Percentiles rank a stretch among this genome's conserved stretches.
These are phyloP conservation scores for Rhizopogon hawkerae DNA, from an alignment of 1,284 basidiomycete species.

Conservation along the genomic window DNA sequence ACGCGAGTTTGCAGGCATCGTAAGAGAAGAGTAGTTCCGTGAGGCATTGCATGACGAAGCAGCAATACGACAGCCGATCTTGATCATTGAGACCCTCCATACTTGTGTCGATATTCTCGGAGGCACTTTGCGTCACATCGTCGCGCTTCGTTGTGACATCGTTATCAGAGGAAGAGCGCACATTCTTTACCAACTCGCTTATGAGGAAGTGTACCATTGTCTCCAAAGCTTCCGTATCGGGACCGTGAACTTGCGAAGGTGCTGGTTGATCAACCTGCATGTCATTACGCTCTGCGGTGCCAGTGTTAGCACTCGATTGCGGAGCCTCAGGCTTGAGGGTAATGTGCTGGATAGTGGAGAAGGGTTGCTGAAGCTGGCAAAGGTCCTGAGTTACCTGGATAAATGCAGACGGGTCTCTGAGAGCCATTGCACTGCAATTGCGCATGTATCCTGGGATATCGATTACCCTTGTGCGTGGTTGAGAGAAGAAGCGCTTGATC, in stretches of 20 bases:
- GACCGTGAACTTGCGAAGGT: slow-evolving; percentile 19
- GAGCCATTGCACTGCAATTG: slow-evolving; percentile 70
- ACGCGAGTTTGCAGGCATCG: slow-evolving; percentile 81
- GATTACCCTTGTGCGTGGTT: slow-evolving; percentile 58
- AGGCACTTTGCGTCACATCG: slow-evolving; percentile 11
- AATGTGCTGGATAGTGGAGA: slow-evolving; percentile 54
- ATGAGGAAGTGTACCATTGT: slow-evolving; percentile 66
- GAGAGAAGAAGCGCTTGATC: slow-evolving; percentile 68
- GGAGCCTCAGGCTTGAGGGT: slow-evolving; percentile 41
- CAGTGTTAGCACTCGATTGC: slow-evolving; percentile 18
- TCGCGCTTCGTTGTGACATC: slow-evolving; percentile 6
- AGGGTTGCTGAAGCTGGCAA: slow-evolving; percentile 67
- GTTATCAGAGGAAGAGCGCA: slow-evolving; percentile 31
- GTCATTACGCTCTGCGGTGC: slow-evolving; percentile 27
- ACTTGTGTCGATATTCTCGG: slow-evolving; percentile 9
- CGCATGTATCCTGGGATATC: slow-evolving; percentile 74
- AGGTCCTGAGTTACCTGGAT: slow-evolving; percentile 64
- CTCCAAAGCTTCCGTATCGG: slow-evolving; percentile 48
- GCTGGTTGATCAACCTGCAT: slow-evolving; percentile 64
- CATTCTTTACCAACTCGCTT: slow-evolving; percentile 57
- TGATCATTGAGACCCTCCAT: slow-evolving; percentile 17
- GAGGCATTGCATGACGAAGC: slow-evolving; percentile 87
- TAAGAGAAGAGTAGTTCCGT: slow-evolving; percentile 94
- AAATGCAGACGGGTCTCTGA: slow-evolving; percentile 78
- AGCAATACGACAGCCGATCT: slow-evolving; percentile 57